A percentile compares a stretch with the other conserved stretches of the same genome.
phyloP scores from a whole-genome alignment of 345 rosid genomes.

The Citrus trifoliata region DNA sequence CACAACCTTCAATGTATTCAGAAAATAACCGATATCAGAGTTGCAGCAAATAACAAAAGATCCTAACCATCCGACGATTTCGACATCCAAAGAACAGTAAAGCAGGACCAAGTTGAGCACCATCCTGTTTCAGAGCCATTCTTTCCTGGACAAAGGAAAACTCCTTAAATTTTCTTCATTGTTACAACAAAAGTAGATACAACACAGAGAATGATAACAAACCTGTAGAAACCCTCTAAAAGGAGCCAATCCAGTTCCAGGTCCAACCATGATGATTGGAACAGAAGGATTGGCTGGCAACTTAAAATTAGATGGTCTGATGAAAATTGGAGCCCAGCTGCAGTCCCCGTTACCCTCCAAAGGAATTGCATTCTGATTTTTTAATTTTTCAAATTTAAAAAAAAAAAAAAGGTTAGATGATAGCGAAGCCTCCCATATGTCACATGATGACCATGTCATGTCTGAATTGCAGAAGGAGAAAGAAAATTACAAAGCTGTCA shows the following conservation, averaged over 20 bases:
- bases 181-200: not conserved
- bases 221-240: conserved; percentile 66
- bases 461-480: not conserved
- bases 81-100: conserved; percentile 91
- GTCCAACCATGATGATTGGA: conserved; percentile 63
- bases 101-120: conserved; percentile 70
- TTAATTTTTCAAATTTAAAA: not conserved
- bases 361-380: conserved; percentile 44
- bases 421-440: not conserved
- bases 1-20: not conserved
- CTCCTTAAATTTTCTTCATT: conserved; percentile 1
- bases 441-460: not conserved
- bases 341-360: conserved; percentile 42
- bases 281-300: conserved; percentile 47
- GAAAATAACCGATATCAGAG: conserved; percentile 5
- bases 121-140: conserved; percentile 71
- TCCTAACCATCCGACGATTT: conserved; percentile 69
- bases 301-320: conserved; percentile 59
- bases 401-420: not conserved
- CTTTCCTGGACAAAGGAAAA: conserved; percentile 54
- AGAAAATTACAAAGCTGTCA: not conserved
- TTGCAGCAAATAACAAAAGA: not conserved
- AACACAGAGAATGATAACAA: not conserved
- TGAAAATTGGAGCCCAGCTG: conserved; percentile 57
- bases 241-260: conserved; percentile 73